Conservation (phyloP, 768 basidiomycete genomes). For the Gymnopilus dilepis region DNA sequence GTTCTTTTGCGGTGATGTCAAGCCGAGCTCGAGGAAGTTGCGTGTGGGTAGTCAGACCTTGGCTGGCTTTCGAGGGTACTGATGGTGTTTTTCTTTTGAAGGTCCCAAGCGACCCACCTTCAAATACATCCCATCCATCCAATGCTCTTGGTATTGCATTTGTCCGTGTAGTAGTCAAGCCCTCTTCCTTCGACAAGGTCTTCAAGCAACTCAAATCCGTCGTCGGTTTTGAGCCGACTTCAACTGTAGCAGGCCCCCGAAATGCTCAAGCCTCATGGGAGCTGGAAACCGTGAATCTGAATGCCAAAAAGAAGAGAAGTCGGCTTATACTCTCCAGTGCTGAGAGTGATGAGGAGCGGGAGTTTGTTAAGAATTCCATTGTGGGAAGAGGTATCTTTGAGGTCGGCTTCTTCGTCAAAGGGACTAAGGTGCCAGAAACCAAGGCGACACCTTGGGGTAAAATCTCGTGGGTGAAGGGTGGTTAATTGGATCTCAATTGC, state of each 20-base stretch:
- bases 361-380: conserved; percentile 28
- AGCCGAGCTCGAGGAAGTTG: conserved; percentile 49
- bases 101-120: conserved; percentile 45
- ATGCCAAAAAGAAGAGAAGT: conserved; percentile 9
- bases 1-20: conserved; percentile 80
- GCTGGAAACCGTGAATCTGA: conserved; percentile 37
- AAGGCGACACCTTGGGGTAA: conserved; percentile 54
- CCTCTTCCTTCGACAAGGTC: conserved; percentile 33
- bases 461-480: conserved; percentile 44
- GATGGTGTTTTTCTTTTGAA: conserved; percentile 27
- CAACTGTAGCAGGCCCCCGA: conserved; percentile 12
- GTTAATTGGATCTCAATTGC: not conserved
- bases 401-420: conserved; percentile 51
- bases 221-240: conserved; percentile 45
- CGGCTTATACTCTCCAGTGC: conserved; percentile 43
- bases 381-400: conserved; percentile 52
- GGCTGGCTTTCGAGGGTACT: too few relatives aligned
- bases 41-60: conserved; percentile 42
- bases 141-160: conserved; percentile 54
- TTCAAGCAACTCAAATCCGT: conserved; percentile 52
- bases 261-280: conserved; percentile 45
- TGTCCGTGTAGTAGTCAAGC: conserved; percentile 47
- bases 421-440: conserved; percentile 31
- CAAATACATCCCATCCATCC: conserved; percentile 56
- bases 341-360: conserved; percentile 33